Evolutionary conservation across 352 stramenopile genomes (phyloP), one percentile per base, ranked within the genome.

Genomic region (Pythium plurisporium): DNA sequence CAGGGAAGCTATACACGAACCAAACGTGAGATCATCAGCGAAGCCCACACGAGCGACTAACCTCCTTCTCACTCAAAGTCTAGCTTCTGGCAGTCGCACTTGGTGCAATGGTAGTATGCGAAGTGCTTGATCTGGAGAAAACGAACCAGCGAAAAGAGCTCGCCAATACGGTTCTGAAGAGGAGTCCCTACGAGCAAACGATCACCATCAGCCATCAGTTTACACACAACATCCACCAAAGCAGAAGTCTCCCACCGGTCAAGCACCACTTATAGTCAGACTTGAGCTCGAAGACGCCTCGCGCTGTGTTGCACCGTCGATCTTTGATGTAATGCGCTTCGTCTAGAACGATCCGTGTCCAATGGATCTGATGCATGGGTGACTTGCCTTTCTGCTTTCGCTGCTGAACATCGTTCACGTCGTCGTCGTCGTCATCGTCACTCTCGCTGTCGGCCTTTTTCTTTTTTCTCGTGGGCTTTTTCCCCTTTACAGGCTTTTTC

Each of bases 101-200:
- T 61, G 9, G 73, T 91, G 76, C 97, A 99, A 60, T 98, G 96
- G 69, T 99, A 99, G 74, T 97, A 99, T 3, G 95, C 97, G 74
- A 97, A 99, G 17, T 94, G 96, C 67, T 99, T 91, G 29, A 99
- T 89, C 47, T 97, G 82, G 5, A 99, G 66, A 60, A 99, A 99
- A 4, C 97, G 85, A 51, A 99, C 90, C 10, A 99, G 79, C 17
- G 91, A 98, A 67, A 99, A 99, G 33, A 99, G 87, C 67, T 94
- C 83, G 12, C 87, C 81, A 40, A 96, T 95, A 8, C 91, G 88
- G 50, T 98, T 98, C 70, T 99, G 95, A 31, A 99, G 70, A 34
- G 97, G 97, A 2, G 85, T 95, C 3, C 83, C 82, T 90, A 43
- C 5, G n/a, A 1, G 45, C 42, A 41, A 46, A 59, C 31, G 52